phyloP scores from a whole-genome alignment of 1,284 basidiomycete genomes.

The Coniferiporia sulphurascens region DNA sequence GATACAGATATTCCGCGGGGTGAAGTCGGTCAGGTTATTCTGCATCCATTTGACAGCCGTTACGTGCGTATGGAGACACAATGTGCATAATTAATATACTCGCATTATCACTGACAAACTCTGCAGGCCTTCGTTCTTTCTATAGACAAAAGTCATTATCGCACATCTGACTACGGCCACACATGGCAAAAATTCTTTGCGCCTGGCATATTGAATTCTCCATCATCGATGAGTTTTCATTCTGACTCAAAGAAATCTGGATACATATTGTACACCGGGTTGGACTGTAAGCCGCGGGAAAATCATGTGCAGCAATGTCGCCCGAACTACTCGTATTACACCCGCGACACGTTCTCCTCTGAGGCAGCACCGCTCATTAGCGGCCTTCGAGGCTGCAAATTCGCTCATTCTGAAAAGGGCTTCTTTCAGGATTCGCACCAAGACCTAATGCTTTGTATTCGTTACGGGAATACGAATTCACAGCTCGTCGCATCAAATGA shows the following conservation, averaged over 20 bases:
- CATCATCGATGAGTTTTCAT: conserved; percentile 77
- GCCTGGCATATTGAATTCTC: conserved; percentile 53
- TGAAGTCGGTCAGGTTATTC: conserved; percentile 67
- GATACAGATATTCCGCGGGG: conserved; percentile 57
- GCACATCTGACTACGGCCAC: conserved; percentile 79
- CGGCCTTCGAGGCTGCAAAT: conserved; percentile 75
- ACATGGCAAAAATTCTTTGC: conserved; percentile 80
- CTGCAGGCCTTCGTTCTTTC: conserved; percentile 82
- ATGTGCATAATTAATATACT: not conserved
- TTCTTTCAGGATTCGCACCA: conserved; percentile 69
- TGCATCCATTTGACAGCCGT: conserved; percentile 81
- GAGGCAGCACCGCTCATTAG: conserved; percentile 52
- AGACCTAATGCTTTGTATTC: conserved; percentile 83
- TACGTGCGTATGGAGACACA: conserved; percentile 44
- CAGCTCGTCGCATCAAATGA: conserved; percentile 75
- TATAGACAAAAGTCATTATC: conserved; percentile 67
- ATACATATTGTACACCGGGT: conserved; percentile 80
- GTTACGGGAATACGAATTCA: conserved; percentile 61
- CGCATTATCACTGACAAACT: conserved; percentile 21
- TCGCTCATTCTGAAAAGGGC: conserved; percentile 77
- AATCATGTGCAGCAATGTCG: conserved; percentile 41
- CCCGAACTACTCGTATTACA: conserved; percentile 89
- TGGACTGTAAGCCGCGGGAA: conserved; percentile 50
- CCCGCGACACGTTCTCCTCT: conserved; percentile 72
- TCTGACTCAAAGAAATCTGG: conserved; percentile 61